A percentile compares a stretch with the other conserved stretches of the same genome.
These are phyloP conservation scores for Pseudonitzschia pungens DNA, from an alignment of 108 stramenopile species.

Conservation along the genomic window DNA sequence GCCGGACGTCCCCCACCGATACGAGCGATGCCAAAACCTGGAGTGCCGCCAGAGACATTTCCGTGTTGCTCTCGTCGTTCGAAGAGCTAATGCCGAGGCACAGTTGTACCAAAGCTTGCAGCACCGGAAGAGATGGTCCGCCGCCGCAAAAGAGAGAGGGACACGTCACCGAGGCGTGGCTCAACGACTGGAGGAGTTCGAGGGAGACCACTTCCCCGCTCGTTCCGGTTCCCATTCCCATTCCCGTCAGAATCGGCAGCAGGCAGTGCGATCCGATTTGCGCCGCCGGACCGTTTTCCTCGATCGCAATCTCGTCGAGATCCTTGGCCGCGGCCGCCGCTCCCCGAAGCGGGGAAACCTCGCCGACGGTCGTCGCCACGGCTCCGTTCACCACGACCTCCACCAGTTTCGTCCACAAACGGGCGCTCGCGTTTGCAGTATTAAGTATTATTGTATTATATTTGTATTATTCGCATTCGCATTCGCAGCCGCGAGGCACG, in stretches of 20 bases:
- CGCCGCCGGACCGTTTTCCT: constrained; percentile 33
- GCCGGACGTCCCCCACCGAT: constrained; percentile 50
- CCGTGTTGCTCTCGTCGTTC: constrained; percentile 13
- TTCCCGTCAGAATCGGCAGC: constrained; percentile 10
- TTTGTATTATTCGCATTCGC: not conserved
- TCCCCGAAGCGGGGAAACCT: not conserved
- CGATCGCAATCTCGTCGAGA: constrained; percentile 36
- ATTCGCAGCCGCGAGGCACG: constrained; percentile 19
- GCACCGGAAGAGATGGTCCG: constrained; percentile 24
- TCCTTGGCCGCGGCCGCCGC: constrained; percentile 1
- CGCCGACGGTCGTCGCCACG: constrained; percentile 36
- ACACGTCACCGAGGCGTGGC: constrained; percentile 31
- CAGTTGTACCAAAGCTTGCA: constrained; percentile 34
- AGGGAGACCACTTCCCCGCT: not conserved
- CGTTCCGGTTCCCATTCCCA: no score
- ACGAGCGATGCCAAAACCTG: constrained; percentile 51
- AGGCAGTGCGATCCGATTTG: constrained; percentile 26
- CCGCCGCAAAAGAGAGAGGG: constrained; percentile 48
- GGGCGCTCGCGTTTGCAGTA: no score
- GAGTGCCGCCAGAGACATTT: constrained; percentile 42
- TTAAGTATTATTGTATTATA: no score
- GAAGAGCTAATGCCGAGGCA: constrained; percentile 42
- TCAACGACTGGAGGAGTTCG: constrained; percentile 31
- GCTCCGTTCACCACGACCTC: constrained; percentile 48
- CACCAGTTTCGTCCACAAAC: constrained; percentile 15